A percentile compares a stretch with the other conserved stretches of the same genome.
phyloP scores from a whole-genome alignment of 441 rosid species.

The Gossypium davidsonii region DNA sequence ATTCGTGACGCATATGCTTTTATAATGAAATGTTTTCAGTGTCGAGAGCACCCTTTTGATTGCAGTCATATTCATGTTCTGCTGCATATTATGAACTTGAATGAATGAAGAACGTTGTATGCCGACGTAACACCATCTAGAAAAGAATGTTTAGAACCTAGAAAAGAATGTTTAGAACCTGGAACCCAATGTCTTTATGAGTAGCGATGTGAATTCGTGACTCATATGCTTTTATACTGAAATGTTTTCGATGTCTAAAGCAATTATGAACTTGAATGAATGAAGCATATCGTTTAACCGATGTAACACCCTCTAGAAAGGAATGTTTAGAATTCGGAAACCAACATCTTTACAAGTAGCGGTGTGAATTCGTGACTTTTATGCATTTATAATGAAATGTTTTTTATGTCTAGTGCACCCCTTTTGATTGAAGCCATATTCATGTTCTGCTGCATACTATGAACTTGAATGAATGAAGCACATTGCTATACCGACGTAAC shows the following conservation, averaged over 20 bases:
- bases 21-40: neutral
- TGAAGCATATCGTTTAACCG: neutral
- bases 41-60: neutral
- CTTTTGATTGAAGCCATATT: neutral
- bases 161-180: neutral
- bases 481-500: neutral
- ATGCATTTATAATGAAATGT: too few relatives aligned
- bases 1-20: neutral
- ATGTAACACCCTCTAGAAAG: neutral
- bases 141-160: neutral
- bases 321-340: neutral
- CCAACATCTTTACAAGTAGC: neutral
- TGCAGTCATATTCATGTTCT: neutral
- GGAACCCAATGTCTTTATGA: neutral
- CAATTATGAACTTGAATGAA: neutral
- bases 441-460: neutral
- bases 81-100: neutral
- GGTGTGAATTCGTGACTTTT: neutral
- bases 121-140: neutral
- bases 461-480: neutral
- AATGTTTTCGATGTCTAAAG: neutral
- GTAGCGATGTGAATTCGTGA: neutral
- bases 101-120: neutral
- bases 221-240: neutral
- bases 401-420: neutral